Base-by-base conservation (phyloP, 148 eudicot genomes). In the Rheum nobile region DNA sequence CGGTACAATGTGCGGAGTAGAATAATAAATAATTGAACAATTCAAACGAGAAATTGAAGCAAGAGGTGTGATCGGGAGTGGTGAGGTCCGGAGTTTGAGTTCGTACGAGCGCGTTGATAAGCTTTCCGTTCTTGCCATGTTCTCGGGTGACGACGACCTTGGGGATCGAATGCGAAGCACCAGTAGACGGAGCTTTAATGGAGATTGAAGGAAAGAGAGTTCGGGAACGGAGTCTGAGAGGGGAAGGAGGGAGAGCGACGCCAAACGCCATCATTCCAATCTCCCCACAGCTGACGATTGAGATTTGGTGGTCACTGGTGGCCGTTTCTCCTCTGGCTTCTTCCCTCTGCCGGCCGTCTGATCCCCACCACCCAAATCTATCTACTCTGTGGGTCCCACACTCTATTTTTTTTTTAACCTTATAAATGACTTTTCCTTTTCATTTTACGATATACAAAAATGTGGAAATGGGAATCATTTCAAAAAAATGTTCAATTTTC, bases 111-210 rank as follows among this genome's bases (percentile, higher is more conserved):
- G 96, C 85, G 32, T 77, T 73, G 77, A 92, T 81, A 80, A 92
- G 97, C 83, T 88, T 92, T 50, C 39, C 77, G 74, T 92, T 92
- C 76, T 92, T 92, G 76, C 96, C 97, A 6, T 90, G 91, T 75
- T 92, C 96, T 80, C 97, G 78, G 55, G 97, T 92, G 19, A 92
- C 97, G 11, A 92, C 96, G 28, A 92, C 97, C 26, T 88, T 74
- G 8, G 85, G 90, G 28, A 67, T 77, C 22, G 73, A 76, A n/a
- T 39, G 50, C 44, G 31, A 57, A 21, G 85, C 61, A 12, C 82
- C 72, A 57, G 37, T 10, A 61, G 67, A 61, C 17, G 70, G 8
- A 28, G 81, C 81, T 43, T 59, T 79, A 4, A 79, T 68, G 19
- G 71, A 32, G 74, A 74, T 29, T 24, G 75, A 75, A 22, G 37